Percentiles rank a stretch among this genome's conserved stretches.
Evolutionary conservation across 208 protist genomes (phyloP).

Genomic region (Angomonas ambiguus): DNA sequence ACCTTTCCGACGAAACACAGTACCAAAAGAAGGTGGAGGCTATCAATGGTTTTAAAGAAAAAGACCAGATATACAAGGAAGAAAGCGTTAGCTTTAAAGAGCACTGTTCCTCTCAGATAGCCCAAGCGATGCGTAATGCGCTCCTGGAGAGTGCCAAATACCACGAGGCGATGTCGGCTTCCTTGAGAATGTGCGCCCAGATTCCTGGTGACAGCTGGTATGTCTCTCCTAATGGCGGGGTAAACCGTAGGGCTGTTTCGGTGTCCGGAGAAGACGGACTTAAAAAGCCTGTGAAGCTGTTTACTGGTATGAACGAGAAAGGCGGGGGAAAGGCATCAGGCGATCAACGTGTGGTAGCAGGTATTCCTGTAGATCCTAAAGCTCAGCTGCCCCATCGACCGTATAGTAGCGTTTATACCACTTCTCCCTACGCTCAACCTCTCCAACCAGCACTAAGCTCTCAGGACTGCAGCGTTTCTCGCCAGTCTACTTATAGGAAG

Average conservation of each 20-base stretch:
- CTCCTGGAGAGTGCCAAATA: slow-evolving; percentile 1
- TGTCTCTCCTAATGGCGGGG: background rate
- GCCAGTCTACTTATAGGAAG: background rate
- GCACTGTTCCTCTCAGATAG: slow-evolving; percentile 4
- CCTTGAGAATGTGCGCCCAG: background rate
- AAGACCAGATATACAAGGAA: slow-evolving; percentile 7
- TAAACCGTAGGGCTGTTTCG: background rate
- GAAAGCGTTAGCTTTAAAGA: background rate
- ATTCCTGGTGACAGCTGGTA: background rate
- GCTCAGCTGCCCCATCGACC: background rate
- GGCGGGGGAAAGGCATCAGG: background rate
- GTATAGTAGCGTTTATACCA: background rate
- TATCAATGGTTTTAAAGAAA: background rate
- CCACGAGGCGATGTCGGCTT: background rate
- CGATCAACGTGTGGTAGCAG: background rate
- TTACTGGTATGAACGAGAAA: background rate
- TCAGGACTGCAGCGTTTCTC: background rate
- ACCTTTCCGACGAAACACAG: slow-evolving; percentile 9
- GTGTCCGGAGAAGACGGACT: background rate
- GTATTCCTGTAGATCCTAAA: background rate
- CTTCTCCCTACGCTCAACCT: background rate
- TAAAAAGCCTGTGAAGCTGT: background rate
- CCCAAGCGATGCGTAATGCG: background rate
- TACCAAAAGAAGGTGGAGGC: slow-evolving; percentile 2
- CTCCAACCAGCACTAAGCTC: background rate